Conservation (phyloP, 2,329 filamentous ascomycete species). For the Exophiala lecanii-corni region DNA sequence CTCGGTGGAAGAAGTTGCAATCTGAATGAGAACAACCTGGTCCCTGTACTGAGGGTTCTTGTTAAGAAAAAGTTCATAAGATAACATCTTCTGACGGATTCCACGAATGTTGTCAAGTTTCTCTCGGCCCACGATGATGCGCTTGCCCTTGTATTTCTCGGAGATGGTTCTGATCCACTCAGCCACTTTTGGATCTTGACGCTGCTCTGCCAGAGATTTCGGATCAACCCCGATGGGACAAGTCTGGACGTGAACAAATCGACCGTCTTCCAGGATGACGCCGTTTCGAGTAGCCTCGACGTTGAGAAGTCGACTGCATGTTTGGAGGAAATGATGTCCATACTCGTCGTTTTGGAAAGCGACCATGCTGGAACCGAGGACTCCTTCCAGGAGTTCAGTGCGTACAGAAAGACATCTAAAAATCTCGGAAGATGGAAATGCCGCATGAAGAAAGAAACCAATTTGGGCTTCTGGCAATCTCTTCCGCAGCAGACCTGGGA, state of each 20-base stretch:
- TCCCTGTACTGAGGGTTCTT: slow-evolving; percentile 87
- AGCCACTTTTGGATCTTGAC: slow-evolving; percentile 66
- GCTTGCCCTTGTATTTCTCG: slow-evolving; percentile 81
- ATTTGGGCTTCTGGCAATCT: slow-evolving; percentile 86
- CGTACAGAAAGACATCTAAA: slow-evolving; percentile 87
- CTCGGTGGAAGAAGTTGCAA: slow-evolving; percentile 84
- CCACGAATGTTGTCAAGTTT: slow-evolving; percentile 91
- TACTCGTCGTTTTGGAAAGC: slow-evolving; percentile 95
- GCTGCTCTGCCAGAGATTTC: slow-evolving; percentile 64
- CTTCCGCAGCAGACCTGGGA: slow-evolving; percentile 84
- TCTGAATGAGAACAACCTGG: slow-evolving; percentile 84
- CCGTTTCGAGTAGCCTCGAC: slow-evolving; percentile 86
- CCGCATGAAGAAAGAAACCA: slow-evolving; percentile 91
- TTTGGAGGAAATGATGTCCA: slow-evolving; percentile 88
- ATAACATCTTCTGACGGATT: slow-evolving; percentile 86
- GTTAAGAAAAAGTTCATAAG: slow-evolving; percentile 90
- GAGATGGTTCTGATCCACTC: slow-evolving; percentile 76
- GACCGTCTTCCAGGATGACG: slow-evolving; percentile 75
- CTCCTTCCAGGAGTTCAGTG: slow-evolving; percentile 81
- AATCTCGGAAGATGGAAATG: slow-evolving; percentile 93
- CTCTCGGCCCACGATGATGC: slow-evolving; percentile 85
- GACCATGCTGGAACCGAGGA: slow-evolving; percentile 86
- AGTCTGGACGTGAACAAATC: slow-evolving; percentile 83
- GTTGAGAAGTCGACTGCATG: slow-evolving; percentile 84
- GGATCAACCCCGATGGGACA: slow-evolving; percentile 91